These are phyloP conservation scores for Kwoniella heveanensis DNA, from an alignment of 768 basidiomycete genomes.

Conservation along the genomic window DNA sequence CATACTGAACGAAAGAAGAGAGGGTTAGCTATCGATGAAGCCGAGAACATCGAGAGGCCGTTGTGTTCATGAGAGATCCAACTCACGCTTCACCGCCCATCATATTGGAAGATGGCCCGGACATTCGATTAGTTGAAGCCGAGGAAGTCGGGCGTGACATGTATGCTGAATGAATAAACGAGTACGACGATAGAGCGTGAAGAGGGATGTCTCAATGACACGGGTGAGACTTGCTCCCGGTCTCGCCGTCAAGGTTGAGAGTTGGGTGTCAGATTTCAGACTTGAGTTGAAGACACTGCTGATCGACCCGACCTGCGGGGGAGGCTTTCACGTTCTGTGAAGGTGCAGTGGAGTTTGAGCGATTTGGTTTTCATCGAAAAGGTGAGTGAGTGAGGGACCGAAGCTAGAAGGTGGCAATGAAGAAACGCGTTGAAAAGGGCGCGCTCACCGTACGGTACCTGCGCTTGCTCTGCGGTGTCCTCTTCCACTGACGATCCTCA, in stretches of 20 bases:
- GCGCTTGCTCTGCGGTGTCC: neutral
- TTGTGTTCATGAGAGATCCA: too few species aligned
- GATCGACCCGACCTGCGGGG: constrained; percentile 4
- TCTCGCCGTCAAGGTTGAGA: constrained; percentile 18
- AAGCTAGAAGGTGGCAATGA: neutral
- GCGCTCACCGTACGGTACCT: neutral
- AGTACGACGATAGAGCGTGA: neutral
- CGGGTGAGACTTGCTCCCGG: constrained; percentile 19
- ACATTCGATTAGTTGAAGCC: constrained; percentile 13
- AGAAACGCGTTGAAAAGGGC: neutral
- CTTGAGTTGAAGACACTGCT: neutral
- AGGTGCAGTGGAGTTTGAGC: constrained; percentile 2
- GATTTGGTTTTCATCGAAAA: neutral
- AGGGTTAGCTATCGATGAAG: too few species aligned
- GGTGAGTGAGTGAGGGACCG: neutral
- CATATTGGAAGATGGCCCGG: constrained; percentile 16
- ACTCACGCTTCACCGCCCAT: constrained; percentile 27
- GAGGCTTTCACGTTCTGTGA: constrained; percentile 9
- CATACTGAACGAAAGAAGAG: constrained; percentile 9
- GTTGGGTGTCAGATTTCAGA: neutral
- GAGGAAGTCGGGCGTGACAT: constrained; percentile 22
- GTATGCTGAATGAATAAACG: too few species aligned
- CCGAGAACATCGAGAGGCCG: too few species aligned
- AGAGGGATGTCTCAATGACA: constrained; percentile 1
- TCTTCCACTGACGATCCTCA: neutral